Evolutionary conservation across 1,284 basidiomycete species (phyloP).

Genomic region (Cutaneotrichosporon sp.): DNA sequence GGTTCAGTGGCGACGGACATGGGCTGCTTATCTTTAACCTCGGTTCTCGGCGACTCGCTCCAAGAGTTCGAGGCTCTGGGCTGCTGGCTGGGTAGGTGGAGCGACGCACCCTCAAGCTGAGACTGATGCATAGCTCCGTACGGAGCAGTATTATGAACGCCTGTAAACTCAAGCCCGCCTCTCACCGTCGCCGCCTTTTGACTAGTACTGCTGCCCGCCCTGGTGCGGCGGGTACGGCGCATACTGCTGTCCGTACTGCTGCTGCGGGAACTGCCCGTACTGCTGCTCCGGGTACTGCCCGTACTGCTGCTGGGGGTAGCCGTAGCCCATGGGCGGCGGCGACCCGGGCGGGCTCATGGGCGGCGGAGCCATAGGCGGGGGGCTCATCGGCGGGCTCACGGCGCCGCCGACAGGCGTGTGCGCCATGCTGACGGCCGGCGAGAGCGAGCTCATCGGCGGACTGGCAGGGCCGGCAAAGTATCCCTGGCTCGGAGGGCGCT

Average conservation of each 20-base stretch:
- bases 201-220: neutral
- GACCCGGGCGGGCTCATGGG: constrained; percentile 1
- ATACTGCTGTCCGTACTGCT: neutral
- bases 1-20: too few relatives aligned
- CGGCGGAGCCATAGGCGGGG: too few relatives aligned
- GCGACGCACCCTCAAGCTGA: neutral
- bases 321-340: neutral
- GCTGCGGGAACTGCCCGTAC: neutral
- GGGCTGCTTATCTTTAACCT: too few relatives aligned
- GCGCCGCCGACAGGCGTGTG: neutral
- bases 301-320: neutral
- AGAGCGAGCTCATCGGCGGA: neutral
- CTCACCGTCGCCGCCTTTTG: too few relatives aligned
- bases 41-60: too few relatives aligned
- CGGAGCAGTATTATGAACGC: neutral
- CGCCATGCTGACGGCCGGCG: neutral
- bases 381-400: neutral
- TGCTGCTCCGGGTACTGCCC: neutral
- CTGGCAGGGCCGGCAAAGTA: neutral
- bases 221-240: neutral
- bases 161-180: too few relatives aligned
- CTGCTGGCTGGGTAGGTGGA: too few relatives aligned
- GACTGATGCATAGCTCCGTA: neutral
- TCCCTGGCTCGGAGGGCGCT: neutral
- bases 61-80: too few relatives aligned